Evolutionary conservation across 345 rosid genomes (phyloP), one percentile per base, ranked within the genome.

Genomic region (Salix dunnii): DNA sequence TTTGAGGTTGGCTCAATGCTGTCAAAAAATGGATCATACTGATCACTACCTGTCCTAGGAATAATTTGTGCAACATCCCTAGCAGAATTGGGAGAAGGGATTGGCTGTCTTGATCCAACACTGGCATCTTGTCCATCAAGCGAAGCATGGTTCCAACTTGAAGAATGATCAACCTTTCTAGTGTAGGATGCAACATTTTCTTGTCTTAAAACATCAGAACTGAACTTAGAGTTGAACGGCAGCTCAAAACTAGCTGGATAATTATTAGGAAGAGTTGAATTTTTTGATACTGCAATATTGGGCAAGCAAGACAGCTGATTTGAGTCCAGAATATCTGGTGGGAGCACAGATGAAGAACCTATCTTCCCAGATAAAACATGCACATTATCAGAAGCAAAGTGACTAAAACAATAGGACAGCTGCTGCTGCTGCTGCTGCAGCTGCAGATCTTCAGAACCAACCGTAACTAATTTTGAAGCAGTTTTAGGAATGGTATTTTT

Each of bases 21-120:
- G 86, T 94, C 98, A 58, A 92, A 81, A 65, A 92, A 85, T 3
- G 98, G 98, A 84, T 94, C 98, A 83, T 94, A 94, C 83, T 87
- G 92, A 76, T 87, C 92, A 53, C 85, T 81, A 58, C 78, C 88
- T 11, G 85, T 72, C 75, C 53, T 74, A 18, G 81, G 80, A 79
- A 80, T 64, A 74, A 68, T 67, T 67, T 76, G 86, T 60, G 81
- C 82, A 27, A 74, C 17, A 67, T 78, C 85, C 70, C 76, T 78
- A 35, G 85, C 68, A 36, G 88, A 86, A 82, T 81, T 81, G 27
- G 91, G 84, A 2, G 87, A 83, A 31, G 84, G 79, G 71, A 81
- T 83, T 69, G 83, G 79, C 51, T 83, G 84, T 76, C 77, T 85
- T 55, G 90, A 81, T 76, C 86, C 85, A 78, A 79, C 82, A 77